These are phyloP conservation scores for Wickerhamomyces rabaulensis DNA, from an alignment of 805 yeast genomes.

Conservation along the genomic window DNA sequence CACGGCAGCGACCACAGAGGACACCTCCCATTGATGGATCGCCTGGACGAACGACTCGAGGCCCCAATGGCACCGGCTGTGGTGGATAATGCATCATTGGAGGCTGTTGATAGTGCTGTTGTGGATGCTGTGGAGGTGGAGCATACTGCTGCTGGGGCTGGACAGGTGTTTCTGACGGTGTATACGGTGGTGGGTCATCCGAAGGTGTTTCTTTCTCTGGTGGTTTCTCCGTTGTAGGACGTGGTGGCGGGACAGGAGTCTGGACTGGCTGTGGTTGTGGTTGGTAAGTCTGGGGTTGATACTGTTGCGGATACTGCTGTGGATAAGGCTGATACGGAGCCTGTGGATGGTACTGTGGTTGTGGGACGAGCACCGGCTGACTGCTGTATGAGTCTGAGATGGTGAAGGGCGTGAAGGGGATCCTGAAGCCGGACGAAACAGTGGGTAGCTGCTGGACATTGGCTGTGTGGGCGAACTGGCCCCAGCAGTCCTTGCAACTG, in stretches of 20 bases:
- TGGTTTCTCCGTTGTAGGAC: conserved; percentile 11
- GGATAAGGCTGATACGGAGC: not conserved
- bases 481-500: conserved; percentile 70
- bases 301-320: not conserved
- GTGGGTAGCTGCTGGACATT: conserved; percentile 2
- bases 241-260: not conserved
- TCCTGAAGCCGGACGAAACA: conserved; percentile 5
- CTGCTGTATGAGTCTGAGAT: not conserved
- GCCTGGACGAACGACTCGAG: conserved; percentile 57
- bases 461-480: conserved; percentile 37
- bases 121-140: not conserved
- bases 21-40: conserved; percentile 75
- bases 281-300: not conserved
- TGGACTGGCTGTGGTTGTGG: conserved; percentile 1
- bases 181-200: conserved; percentile 4
- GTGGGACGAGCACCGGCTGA: not conserved
- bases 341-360: not conserved
- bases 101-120: not conserved
- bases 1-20: conserved; percentile 54
- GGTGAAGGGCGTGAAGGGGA: conserved; percentile 16
- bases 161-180: conserved; percentile 6
- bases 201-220: conserved; percentile 1
- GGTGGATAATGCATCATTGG: not conserved
- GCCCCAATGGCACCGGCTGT: conserved; percentile 2
- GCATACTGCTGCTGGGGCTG: not conserved